These are phyloP conservation scores for Tephrocybe sp. DNA, from an alignment of 768 basidiomycete species.

Conservation along the genomic window DNA sequence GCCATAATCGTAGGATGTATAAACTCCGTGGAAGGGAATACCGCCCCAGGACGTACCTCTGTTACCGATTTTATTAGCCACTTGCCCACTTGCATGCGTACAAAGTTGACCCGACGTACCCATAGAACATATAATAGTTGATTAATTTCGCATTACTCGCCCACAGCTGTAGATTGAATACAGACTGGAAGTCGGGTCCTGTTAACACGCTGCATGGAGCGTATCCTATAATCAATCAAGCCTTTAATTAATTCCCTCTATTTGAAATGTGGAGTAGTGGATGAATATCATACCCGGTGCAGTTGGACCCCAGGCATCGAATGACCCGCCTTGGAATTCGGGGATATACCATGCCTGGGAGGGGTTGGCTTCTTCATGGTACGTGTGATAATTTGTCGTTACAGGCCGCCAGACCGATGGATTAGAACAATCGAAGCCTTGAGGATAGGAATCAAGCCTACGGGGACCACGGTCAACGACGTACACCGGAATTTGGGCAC, in stretches of 20 bases:
- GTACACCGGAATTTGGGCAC: not conserved
- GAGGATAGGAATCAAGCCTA: constrained; percentile 71
- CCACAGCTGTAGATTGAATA: constrained; percentile 79
- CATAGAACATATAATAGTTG: constrained; percentile 85
- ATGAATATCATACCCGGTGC: constrained; percentile 50
- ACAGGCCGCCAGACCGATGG: constrained; percentile 67
- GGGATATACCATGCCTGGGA: constrained; percentile 74
- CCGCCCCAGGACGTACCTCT: constrained; percentile 89
- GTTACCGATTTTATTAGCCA: too few relatives aligned
- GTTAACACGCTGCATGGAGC: constrained; percentile 63
- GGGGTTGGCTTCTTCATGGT: constrained; percentile 52
- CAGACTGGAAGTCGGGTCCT: constrained; percentile 72
- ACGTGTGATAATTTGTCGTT: constrained; percentile 60
- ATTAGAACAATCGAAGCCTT: constrained; percentile 79
- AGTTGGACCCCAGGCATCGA: constrained; percentile 78
- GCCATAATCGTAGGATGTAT: constrained; percentile 84
- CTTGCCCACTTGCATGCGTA: too few relatives aligned
- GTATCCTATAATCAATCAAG: constrained; percentile 47
- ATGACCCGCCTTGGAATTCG: constrained; percentile 74
- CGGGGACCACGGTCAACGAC: not conserved
- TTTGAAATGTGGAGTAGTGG: not conserved
- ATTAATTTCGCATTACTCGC: constrained; percentile 81
- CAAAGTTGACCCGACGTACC: too few relatives aligned
- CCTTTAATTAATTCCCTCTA: too few relatives aligned
- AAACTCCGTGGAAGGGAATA: constrained; percentile 76